Percentiles rank a stretch among this genome's conserved stretches.
Conservation (phyloP, 306 rosid species). For the Albizia julibrissin region DNA sequence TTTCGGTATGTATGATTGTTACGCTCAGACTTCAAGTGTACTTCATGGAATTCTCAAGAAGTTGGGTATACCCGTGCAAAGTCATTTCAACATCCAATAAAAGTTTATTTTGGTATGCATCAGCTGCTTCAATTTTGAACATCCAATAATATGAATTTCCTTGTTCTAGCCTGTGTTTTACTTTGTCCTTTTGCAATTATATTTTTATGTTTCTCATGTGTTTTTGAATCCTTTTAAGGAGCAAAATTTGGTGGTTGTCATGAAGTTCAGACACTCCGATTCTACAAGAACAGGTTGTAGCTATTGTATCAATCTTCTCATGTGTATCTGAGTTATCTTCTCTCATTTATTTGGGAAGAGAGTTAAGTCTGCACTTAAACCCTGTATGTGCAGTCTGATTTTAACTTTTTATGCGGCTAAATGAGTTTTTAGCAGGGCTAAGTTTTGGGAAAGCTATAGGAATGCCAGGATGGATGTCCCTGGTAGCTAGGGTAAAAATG, state of each 20-base stretch:
- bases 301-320: neutral
- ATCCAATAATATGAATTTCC: neutral
- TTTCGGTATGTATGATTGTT: conserved; percentile 25
- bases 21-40: conserved; percentile 70
- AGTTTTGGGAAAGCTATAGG: neutral
- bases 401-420: neutral
- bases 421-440: conserved; percentile 7
- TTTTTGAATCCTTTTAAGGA: conserved; percentile 55
- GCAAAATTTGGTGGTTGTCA: conserved; percentile 83
- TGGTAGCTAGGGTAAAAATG: neutral
- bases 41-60: conserved; percentile 68
- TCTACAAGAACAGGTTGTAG: conserved; percentile 75
- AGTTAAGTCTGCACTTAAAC: neutral
- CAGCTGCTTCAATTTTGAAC: conserved; percentile 21
- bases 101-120: conserved; percentile 84
- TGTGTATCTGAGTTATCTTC: neutral
- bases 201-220: conserved; percentile 30
- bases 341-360: neutral
- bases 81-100: conserved; percentile 93
- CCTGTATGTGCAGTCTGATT: neutral
- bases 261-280: conserved; percentile 76
- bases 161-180: neutral
- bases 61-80: conserved; percentile 80
- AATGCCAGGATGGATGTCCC: neutral
- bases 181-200: conserved; percentile 13